A percentile compares a stretch with the other conserved stretches of the same genome.
Evolutionary conservation across 257 asterid species (phyloP).

Genomic region (Primulina eburnea): DNA sequence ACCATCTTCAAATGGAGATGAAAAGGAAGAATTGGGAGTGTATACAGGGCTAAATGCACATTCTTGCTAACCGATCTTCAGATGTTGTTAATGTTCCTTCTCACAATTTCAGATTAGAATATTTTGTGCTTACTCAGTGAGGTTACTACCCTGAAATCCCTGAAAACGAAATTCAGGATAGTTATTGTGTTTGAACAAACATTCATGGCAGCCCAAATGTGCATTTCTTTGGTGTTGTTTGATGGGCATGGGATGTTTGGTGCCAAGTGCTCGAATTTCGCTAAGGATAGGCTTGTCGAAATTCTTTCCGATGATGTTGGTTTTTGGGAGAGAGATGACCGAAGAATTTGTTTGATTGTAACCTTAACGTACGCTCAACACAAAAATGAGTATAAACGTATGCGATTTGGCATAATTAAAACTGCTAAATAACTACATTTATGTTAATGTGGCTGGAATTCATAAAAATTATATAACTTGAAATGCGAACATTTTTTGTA

Average conservation of each 20-base stretch:
- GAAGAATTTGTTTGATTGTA: too few species aligned
- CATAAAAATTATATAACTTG: too few species aligned
- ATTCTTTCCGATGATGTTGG: slow-evolving; percentile 48
- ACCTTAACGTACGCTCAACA: too few species aligned
- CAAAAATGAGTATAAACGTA: too few species aligned
- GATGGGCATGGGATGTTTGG: slow-evolving; percentile 92
- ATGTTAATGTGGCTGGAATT: too few species aligned
- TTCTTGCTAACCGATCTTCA: slow-evolving; percentile 39
- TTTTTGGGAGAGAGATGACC: slow-evolving; percentile 16
- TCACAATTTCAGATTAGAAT: slow-evolving; percentile 58
- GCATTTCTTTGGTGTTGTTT: slow-evolving; percentile 91
- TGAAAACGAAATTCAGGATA: slow-evolving; percentile 86
- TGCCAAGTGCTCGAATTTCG: slow-evolving; percentile 71
- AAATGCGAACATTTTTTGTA: too few species aligned
- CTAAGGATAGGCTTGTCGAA: slow-evolving; percentile 73
- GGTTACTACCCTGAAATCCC: slow-evolving; percentile 88
- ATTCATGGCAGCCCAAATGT: slow-evolving; percentile 78
- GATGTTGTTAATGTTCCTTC: slow-evolving; percentile 81
- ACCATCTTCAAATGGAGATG: slow-evolving; percentile 54
- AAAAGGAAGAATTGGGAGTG: slow-evolving; percentile 42
- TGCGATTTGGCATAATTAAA: too few species aligned
- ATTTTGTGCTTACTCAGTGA: slow-evolving; percentile 64
- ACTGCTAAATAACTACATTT: too few species aligned
- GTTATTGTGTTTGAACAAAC: slow-evolving; percentile 60
- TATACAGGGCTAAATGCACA: slow-evolving; percentile 41